Evolutionary conservation across 2,329 filamentous ascomycete genomes (phyloP), one percentile per base, ranked within the genome.

Genomic region (Colletotrichum sublineola): DNA sequence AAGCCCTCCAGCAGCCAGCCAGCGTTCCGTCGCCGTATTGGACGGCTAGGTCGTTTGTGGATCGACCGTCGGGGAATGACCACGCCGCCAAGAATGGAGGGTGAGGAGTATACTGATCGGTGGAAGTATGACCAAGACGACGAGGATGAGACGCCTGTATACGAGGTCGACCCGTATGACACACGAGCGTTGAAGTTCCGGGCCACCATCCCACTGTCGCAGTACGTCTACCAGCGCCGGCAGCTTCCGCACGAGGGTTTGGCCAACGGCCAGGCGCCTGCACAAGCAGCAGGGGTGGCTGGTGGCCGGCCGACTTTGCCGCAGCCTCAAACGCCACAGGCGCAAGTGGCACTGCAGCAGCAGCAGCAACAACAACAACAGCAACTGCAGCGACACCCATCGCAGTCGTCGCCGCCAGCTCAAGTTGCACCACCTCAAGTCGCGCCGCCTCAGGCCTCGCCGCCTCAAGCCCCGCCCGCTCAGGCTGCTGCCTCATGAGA

Each of bases 81-180:
- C 55, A 87, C 85, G 63, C 83, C 85, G 71, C 84, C 81, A 79
- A 84, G 82, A 80, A 81, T 81, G 78, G 82, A 87, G 50, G 77
- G 80, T 56, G 80, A 82, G 33, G 80, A 86, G 62, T 82, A 87
- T 68, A 84, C 82, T 36, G 93, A 96, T 79, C 89, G 91, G 73
- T 97, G 93, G 89, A 97, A 95, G 82, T 97, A 94, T 83, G 94
- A 97, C 78, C 91, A 92, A 36, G 94, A 97, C 77, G 94, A 95
- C 73, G 94, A 97, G 58, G 93, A 95, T 64, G 93, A 95, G 69
- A 89, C 91, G 67, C 87, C 92, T 33, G 86, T 91, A 73, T 95
- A 95, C 84, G 88, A 92, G 67, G 87, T 95, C 70, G 94, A 97
- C 79, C 93, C 92, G 48, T 91, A 87, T 76, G 89, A 89, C 76